phyloP scores from a whole-genome alignment of 2,329 filamentous ascomycete species.

The Didymellaceae sp. region DNA sequence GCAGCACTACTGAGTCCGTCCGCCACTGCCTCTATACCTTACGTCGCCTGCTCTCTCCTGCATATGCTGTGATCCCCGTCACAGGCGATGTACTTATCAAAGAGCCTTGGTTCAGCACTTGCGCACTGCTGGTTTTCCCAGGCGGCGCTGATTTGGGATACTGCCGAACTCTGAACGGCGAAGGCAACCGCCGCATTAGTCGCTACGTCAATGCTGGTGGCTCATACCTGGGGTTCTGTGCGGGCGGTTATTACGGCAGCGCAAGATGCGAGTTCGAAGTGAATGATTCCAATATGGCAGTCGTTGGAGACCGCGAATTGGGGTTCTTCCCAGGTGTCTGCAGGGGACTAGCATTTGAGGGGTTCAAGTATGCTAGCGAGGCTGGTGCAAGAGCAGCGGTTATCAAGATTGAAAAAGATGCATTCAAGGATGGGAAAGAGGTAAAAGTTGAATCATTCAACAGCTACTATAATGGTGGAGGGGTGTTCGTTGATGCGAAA shows the following conservation, averaged over 20 bases:
- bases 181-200: slow-evolving; percentile 82
- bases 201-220: slow-evolving; percentile 88
- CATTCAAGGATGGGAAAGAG: slow-evolving; percentile 58
- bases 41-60: slow-evolving; percentile 81
- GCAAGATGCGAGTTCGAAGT: slow-evolving; percentile 89
- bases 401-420: slow-evolving; percentile 67
- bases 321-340: slow-evolving; percentile 87
- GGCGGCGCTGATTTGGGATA: slow-evolving; percentile 95
- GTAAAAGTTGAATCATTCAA: slow-evolving; percentile 67
- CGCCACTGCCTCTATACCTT: slow-evolving; percentile 88
- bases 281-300: slow-evolving; percentile 79
- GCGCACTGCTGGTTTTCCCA: slow-evolving; percentile 87
- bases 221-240: slow-evolving; percentile 88
- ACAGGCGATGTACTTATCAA: slow-evolving; percentile 79
- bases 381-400: slow-evolving; percentile 76
- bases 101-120: slow-evolving; percentile 88
- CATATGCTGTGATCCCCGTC: slow-evolving; percentile 91
- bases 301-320: slow-evolving; percentile 83
- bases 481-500: slow-evolving; percentile 84
- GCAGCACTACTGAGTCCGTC: slow-evolving; percentile 86
- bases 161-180: slow-evolving; percentile 84
- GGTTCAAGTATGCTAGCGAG: slow-evolving; percentile 91
- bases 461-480: slow-evolving; percentile 93
- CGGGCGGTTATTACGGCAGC: slow-evolving; percentile 90
- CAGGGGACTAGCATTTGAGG: slow-evolving; percentile 83